These are phyloP conservation scores for Neoboletus magnificus DNA, from an alignment of 768 basidiomycete genomes.

Conservation along the genomic window DNA sequence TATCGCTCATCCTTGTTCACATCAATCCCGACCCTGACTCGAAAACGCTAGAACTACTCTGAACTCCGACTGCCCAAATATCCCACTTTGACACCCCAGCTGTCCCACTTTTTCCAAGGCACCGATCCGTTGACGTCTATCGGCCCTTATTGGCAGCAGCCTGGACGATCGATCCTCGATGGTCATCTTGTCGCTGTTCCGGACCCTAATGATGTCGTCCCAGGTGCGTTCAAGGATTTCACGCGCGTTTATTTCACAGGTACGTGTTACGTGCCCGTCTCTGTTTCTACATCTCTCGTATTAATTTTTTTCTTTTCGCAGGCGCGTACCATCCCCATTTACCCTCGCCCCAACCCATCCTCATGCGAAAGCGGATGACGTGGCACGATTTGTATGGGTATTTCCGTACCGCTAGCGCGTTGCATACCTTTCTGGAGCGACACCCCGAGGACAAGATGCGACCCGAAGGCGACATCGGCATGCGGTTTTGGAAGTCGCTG, in stretches of 20 bases:
- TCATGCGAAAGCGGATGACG: conserved; percentile 58
- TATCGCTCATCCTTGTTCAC: no score
- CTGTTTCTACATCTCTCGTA: no score
- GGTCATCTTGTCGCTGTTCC: conserved; percentile 69
- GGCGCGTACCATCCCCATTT: conserved; percentile 41
- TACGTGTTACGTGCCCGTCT: conserved; percentile 18
- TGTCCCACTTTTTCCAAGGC: conserved; percentile 64
- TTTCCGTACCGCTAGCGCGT: conserved; percentile 65
- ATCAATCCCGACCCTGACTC: neutral
- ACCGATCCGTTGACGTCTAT: conserved; percentile 49
- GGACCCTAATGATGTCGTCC: conserved; percentile 38
- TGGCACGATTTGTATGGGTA: conserved; percentile 69
- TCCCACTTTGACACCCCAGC: conserved; percentile 54
- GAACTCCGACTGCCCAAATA: conserved; percentile 67
- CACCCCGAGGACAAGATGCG: conserved; percentile 53
- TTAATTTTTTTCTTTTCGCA: conserved; percentile 1
- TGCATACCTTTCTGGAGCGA: conserved; percentile 63
- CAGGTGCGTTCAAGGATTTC: conserved; percentile 38
- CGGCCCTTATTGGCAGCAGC: conserved; percentile 77
- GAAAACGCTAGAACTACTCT: conserved; percentile 52
- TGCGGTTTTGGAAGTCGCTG: conserved; percentile 59
- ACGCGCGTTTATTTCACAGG: conserved; percentile 60
- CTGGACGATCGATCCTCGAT: conserved; percentile 74
- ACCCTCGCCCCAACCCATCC: conserved; percentile 37
- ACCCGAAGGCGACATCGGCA: conserved; percentile 59